Evolutionary conservation across 345 rosid genomes (phyloP), one percentile per base, ranked within the genome.

Genomic region (Salix viminalis): DNA sequence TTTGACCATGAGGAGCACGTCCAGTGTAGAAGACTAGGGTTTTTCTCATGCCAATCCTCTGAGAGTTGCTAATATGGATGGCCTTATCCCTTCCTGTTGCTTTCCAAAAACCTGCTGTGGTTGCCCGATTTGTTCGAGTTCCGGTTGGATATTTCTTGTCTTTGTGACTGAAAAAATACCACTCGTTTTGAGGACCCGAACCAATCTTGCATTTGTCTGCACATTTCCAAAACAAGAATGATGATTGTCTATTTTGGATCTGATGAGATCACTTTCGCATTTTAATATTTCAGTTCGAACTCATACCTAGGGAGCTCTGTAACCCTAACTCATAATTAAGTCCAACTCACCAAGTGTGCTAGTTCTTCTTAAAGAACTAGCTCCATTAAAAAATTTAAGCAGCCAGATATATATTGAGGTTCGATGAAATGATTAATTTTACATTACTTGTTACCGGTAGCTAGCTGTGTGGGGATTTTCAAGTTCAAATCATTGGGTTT

Each of bases 11-110:
- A 86, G 99, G 99, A 19, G 99, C 99, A 54, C 99, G 93, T 39
- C 99, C 99, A 2, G 91, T 93, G 85, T 96, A 96, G 86, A 96
- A 96, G 76, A 96, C 99, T 2, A 96, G 95, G 73, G 99, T 96
- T 87, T 96, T 96, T 72, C 99, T 88, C 97, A 93, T 92, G 60
- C 98, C 99, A 61, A 96, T 93, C 88, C 90, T 91, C 80, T 84
- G 89, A 54, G 94, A 85, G 79, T 82, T 88, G 84, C 79, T 85
- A 67, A 88, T 89, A 80, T 92, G 94, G 81, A 96, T 91, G 73
- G 94, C 87, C 86, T 96, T 96, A 87, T 96, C 99, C 84, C 99
- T 91, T 70, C 99, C 99, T 0, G 99, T 96, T n/a, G 99, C 99
- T 75, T 96, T 96, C 99, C 99, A 96, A 66, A 96, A 96, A 1